phyloP scores from a whole-genome alignment of 129 eudicot genomes.

The sunflower (Helianthus annuus) region DNA sequence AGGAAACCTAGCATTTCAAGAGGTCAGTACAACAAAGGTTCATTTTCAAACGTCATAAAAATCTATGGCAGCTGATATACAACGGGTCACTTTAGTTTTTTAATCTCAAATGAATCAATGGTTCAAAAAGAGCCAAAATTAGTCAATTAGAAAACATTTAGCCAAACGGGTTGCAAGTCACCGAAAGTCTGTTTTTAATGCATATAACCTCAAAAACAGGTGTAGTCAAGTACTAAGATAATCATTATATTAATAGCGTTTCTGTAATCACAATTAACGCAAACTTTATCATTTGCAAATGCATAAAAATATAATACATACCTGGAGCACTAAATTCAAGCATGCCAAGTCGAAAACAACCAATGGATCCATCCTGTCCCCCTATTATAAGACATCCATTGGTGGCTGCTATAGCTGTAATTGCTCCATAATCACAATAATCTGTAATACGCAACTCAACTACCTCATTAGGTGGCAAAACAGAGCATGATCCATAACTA shows the following conservation, averaged over 20 bases:
- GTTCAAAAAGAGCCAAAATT: neutral
- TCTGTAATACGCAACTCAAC: constrained; percentile 50
- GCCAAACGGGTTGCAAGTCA: neutral
- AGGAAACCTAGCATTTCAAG: constrained; percentile 53
- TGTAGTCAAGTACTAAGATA: neutral
- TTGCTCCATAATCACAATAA: constrained; percentile 54
- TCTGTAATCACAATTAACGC: neutral
- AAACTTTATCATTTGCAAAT: neutral
- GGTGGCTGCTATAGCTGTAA: constrained; percentile 68
- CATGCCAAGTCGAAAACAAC: constrained; percentile 67
- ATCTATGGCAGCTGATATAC: constrained; percentile 4
- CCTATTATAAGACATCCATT: constrained; percentile 72
- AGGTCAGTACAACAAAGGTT: constrained; percentile 22
- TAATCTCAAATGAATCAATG: neutral
- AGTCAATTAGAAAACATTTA: neutral
- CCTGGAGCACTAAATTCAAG: constrained; percentile 77
- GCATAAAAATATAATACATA: constrained; percentile 20
- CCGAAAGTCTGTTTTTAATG: neutral
- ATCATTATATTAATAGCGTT: neutral
- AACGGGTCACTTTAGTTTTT: neutral
- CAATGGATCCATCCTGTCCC: constrained; percentile 74
- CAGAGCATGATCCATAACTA: constrained; percentile 54
- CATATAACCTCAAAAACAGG: neutral
- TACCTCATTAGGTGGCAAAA: constrained; percentile 55
- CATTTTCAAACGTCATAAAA: constrained; percentile 3